These are phyloP conservation scores for Taxillus chinensis DNA, from an alignment of 164 flowering plant genomes.

Conservation along the genomic window DNA sequence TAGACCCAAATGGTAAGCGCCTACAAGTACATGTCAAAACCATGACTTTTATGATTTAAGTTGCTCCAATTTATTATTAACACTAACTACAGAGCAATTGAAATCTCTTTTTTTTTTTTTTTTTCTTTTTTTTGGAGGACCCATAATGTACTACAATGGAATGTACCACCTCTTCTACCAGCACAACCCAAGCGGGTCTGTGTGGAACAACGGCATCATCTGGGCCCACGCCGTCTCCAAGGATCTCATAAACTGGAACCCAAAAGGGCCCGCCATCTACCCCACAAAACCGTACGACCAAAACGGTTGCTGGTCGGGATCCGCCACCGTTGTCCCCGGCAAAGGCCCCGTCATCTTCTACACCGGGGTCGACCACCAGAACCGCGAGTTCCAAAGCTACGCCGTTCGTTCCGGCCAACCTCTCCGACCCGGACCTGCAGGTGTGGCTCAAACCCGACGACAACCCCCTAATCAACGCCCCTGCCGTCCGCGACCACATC, in stretches of 20 bases:
- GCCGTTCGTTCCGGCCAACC: constrained; percentile 13
- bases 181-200: constrained; percentile 53
- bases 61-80: too few species aligned
- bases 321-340: constrained; percentile 45
- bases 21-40: not conserved
- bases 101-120: too few species aligned
- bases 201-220: constrained; percentile 51
- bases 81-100: too few species aligned
- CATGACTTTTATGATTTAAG: too few species aligned
- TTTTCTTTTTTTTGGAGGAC: constrained; percentile 18
- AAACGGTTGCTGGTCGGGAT: constrained; percentile 61
- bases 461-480: constrained; percentile 25
- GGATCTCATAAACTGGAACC: constrained; percentile 46
- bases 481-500: constrained; percentile 10
- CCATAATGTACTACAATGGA: constrained; percentile 50
- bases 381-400: constrained; percentile 32
- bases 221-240: constrained; percentile 66
- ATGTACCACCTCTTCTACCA: constrained; percentile 56
- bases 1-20: constrained; percentile 56
- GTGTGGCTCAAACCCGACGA: constrained; percentile 32
- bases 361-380: constrained; percentile 35
- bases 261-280: constrained; percentile 36
- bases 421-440: constrained; percentile 17
- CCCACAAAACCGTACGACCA: constrained; percentile 41
- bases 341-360: constrained; percentile 40